A percentile compares a stretch with the other conserved stretches of the same genome.
These are phyloP conservation scores for Verticillium nubilum DNA, from an alignment of 2,329 filamentous ascomycete species.

Conservation along the genomic window DNA sequence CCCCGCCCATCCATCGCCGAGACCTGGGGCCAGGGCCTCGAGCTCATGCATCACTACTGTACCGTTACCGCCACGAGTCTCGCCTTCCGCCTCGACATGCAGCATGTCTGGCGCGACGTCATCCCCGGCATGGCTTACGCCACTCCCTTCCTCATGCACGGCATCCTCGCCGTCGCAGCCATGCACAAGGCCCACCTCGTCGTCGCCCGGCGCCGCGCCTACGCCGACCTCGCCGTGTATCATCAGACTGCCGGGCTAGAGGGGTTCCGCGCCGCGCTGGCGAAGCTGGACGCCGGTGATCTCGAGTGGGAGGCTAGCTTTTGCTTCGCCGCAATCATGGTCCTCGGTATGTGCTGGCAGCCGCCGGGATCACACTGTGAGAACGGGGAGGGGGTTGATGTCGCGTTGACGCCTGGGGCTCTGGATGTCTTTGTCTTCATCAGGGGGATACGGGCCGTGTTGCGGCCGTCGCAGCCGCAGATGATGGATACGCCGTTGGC, in stretches of 20 bases:
- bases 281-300: slow-evolving; percentile 6
- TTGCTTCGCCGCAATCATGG: slow-evolving; percentile 34
- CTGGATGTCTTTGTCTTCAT: slow-evolving; percentile 7
- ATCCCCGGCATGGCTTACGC: slow-evolving; percentile 20
- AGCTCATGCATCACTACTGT: slow-evolving; percentile 25
- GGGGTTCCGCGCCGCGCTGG: slow-evolving; percentile 18
- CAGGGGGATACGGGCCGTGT: slow-evolving; percentile 1
- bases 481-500: background rate
- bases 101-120: slow-evolving; percentile 19
- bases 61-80: slow-evolving; percentile 18
- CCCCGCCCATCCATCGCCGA: background rate
- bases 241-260: slow-evolving; percentile 23
- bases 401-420: background rate
- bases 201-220: slow-evolving; percentile 15
- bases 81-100: slow-evolving; percentile 15
- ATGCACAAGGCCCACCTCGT: slow-evolving; percentile 23
- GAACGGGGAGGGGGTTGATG: background rate
- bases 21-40: slow-evolving; percentile 12
- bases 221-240: slow-evolving; percentile 20
- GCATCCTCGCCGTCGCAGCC: slow-evolving; percentile 21
- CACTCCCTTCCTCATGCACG: slow-evolving; percentile 22
- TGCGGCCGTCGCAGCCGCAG: background rate
- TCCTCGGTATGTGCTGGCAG: slow-evolving; percentile 16
- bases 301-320: slow-evolving; percentile 25
- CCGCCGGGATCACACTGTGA: background rate